Base-by-base conservation (phyloP, 1,139 yeast genomes). In the Saccharomycopsis hybrid region DNA sequence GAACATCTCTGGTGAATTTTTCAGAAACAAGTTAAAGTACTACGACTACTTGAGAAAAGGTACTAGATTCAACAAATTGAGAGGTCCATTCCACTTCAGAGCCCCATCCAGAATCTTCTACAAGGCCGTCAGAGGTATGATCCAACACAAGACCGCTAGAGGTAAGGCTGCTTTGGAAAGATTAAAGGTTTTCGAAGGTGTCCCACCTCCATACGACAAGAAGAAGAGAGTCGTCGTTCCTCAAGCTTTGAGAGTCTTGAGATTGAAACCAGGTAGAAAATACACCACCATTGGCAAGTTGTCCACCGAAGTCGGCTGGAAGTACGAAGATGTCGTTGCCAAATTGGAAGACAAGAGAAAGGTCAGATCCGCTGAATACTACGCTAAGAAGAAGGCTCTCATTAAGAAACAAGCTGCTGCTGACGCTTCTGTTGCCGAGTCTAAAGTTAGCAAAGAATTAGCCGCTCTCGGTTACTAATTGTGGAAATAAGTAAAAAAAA, bases 41-140 rank as follows among this genome's bases (percentile, higher is more conserved):
- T 97, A 90, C 77, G 98, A 95, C 75, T 92, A 90, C 90, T 86
- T 92, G 76, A 90, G 98, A 85, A 92, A 92, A 84, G 86, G 95
- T 67, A 88, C 98, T 72, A 87, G 96, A 80, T 92, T 76, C 92
- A 92, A 92, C 95, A 89, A 89, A 80, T 84, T 82, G 68, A 87
- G 89, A 74, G 99, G 98, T 80, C 97, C 97, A 72, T 94, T 92
- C 97, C 99, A 92, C 76, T 92, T 92, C 96, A 92, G 97, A 80
- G 99, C 99, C 60, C 99, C 98, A 75, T 89, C 97, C 60, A 89
- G 97, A 81, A 89, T 92, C 77, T 88, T 92, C 78, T 90, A 89
- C 94, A 92, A 92, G 86, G 97, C 98, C 70, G 77, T 92, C 74
- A 87, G 96, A 75, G 99, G 99, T 78, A 94, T 94, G 98, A 80